A percentile compares a stretch with the other conserved stretches of the same genome.
phyloP scores from a whole-genome alignment of 371 early-diverging fungal species.

The Syncephalis plumigaleata region DNA sequence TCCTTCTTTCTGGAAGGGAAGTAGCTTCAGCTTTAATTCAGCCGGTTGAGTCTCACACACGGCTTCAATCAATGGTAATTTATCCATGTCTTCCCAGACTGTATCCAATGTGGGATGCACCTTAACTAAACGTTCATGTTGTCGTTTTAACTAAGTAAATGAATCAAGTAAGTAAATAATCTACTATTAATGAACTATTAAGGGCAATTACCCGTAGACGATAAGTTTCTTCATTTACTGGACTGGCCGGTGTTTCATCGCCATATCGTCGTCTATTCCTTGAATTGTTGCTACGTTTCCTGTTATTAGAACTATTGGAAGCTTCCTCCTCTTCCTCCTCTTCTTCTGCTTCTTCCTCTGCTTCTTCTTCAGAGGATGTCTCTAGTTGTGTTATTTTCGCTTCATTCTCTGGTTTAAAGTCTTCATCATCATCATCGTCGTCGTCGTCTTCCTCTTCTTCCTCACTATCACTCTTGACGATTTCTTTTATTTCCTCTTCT shows the following conservation, averaged over 20 bases:
- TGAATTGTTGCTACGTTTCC: too few relatives aligned
- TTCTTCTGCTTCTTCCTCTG: not conserved
- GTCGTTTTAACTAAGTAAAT: not conserved
- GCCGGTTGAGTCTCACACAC: constrained; percentile 45
- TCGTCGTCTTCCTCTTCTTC: not conserved
- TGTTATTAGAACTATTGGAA: too few relatives aligned
- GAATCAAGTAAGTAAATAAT: not conserved
- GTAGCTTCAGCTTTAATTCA: constrained; percentile 46
- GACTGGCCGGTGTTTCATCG: too few relatives aligned
- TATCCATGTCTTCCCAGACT: constrained; percentile 53
- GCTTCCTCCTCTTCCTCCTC: not conserved
- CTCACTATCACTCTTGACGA: not conserved
- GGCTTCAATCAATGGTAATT: constrained; percentile 12
- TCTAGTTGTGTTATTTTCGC: not conserved
- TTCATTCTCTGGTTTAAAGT: not conserved
- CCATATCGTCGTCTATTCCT: too few relatives aligned
- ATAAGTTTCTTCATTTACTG: not conserved
- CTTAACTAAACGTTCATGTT: constrained; percentile 8
- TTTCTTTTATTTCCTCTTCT: not conserved
- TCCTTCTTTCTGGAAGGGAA: constrained; percentile 83
- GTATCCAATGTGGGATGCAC: constrained; percentile 39
- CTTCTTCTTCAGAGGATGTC: not conserved
- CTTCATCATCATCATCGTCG: not conserved
- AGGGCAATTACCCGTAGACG: not conserved
- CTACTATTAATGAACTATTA: too few relatives aligned